A percentile compares a stretch with the other conserved stretches of the same genome.
phyloP scores from a whole-genome alignment of 352 stramenopile genomes.

The Phytophthora sojae region DNA sequence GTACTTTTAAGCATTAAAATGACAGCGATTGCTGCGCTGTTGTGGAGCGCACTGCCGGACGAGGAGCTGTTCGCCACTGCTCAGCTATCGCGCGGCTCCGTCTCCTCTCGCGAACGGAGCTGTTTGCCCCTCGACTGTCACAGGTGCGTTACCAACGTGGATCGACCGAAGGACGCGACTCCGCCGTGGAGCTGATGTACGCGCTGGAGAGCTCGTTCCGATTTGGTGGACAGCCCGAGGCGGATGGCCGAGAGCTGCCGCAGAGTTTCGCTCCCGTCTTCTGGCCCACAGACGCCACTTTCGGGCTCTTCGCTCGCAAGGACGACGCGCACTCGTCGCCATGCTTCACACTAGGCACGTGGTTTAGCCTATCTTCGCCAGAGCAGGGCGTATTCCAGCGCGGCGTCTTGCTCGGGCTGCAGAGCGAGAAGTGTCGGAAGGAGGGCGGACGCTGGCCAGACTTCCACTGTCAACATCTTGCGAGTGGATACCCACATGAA shows the following conservation, averaged over 20 bases:
- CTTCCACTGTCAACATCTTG: conserved; percentile 16
- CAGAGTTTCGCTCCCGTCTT: conserved; percentile 16
- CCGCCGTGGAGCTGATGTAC: conserved; percentile 21
- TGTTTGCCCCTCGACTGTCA: conserved; percentile 30
- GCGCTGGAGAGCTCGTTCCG: conserved; percentile 18
- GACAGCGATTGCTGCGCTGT: conserved; percentile 17
- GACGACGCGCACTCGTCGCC: conserved; percentile 10
- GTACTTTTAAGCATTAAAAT: no score
- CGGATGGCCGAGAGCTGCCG: neutral
- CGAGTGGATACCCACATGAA: conserved; percentile 17
- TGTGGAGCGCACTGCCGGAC: conserved; percentile 13
- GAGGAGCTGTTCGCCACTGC: conserved; percentile 22
- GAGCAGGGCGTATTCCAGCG: conserved; percentile 41
- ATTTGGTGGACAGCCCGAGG: conserved; percentile 19
- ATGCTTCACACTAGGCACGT: conserved; percentile 55
- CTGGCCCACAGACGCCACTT: conserved; percentile 31
- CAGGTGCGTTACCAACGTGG: conserved; percentile 22
- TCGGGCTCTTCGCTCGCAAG: conserved; percentile 39
- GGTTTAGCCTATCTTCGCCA: conserved; percentile 50
- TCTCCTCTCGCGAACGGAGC: conserved; percentile 14
- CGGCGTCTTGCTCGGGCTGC: conserved; percentile 51
- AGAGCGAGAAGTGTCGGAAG: conserved; percentile 37
- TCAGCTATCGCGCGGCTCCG: neutral
- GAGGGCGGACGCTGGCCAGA: conserved; percentile 11
- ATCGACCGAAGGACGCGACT: conserved; percentile 5